Percentiles rank a stretch among this genome's conserved stretches.
Conservation (phyloP, 208 protist genomes). For the Trichomonas vaginalis region DNA sequence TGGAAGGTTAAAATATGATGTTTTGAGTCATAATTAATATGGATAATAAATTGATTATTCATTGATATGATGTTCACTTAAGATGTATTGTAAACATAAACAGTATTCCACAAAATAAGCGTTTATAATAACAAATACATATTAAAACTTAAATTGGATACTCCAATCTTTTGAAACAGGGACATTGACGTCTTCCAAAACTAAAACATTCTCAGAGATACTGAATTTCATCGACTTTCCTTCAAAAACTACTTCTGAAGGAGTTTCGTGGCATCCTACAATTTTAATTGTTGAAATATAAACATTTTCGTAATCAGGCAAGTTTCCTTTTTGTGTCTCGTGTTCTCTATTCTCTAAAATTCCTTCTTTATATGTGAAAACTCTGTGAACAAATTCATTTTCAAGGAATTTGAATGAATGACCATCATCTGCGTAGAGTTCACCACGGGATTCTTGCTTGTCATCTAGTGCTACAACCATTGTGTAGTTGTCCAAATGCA, state of each 20-base stretch:
- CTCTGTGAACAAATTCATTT: background rate
- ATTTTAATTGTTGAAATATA: background rate
- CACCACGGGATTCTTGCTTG: background rate
- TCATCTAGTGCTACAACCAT: constrained; percentile 35
- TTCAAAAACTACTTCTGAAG: background rate
- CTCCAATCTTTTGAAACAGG: background rate
- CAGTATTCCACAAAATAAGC: no score
- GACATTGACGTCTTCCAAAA: background rate
- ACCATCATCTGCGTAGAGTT: constrained; percentile 30
- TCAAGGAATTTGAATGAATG: constrained; percentile 16
- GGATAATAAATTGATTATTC: no score
- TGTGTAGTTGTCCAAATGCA: constrained; percentile 47
- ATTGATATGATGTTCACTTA: no score
- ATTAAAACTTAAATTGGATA: background rate
- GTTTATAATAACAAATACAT: no score
- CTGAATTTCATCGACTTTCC: background rate
- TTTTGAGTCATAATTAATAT: no score
- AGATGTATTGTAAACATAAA: no score
- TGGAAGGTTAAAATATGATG: no score
- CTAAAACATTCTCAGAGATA: background rate
- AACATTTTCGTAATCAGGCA: background rate
- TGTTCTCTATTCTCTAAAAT: background rate
- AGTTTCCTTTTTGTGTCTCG: background rate
- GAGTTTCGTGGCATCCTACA: background rate
- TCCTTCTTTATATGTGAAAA: background rate